Conservation (phyloP, 805 yeast species). For the Wickerhamomyces xylosicus region DNA sequence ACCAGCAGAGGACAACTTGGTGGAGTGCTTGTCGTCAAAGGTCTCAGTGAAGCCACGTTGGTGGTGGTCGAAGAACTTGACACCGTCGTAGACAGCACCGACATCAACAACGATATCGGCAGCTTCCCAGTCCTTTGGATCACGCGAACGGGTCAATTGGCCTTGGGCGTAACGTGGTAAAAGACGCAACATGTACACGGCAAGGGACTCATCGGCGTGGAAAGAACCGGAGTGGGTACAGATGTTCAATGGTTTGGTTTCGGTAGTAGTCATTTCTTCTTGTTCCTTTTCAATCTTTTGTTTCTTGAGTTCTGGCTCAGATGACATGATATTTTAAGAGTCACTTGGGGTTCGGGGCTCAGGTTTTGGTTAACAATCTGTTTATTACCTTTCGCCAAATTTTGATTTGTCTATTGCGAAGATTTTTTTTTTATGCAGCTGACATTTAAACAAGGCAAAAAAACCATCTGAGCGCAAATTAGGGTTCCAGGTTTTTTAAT, state of each 20-base stretch:
- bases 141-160: constrained; percentile 72
- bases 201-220: constrained; percentile 95
- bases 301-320: constrained; percentile 15
- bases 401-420: no score
- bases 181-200: constrained; percentile 73
- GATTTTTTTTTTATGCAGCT: no score
- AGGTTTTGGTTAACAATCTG: no score
- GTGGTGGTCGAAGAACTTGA: constrained; percentile 89
- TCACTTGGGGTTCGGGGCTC: no score
- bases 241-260: constrained; percentile 37
- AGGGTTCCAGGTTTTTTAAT: no score
- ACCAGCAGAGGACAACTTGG: constrained; percentile 92
- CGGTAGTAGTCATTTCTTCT: background rate
- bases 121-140: constrained; percentile 69
- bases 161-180: constrained; percentile 63
- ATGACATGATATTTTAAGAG: no score
- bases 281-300: constrained; percentile 14
- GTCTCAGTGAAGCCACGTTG: constrained; percentile 83
- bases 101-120: constrained; percentile 95
- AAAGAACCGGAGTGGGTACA: constrained; percentile 92
- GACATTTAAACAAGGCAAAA: no score
- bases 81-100: constrained; percentile 80
- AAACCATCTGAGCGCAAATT: no score
- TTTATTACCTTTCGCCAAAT: no score
- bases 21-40: constrained; percentile 50